Conservation (phyloP, 2,329 filamentous ascomycete genomes). For the Alternaria ventricosa region DNA sequence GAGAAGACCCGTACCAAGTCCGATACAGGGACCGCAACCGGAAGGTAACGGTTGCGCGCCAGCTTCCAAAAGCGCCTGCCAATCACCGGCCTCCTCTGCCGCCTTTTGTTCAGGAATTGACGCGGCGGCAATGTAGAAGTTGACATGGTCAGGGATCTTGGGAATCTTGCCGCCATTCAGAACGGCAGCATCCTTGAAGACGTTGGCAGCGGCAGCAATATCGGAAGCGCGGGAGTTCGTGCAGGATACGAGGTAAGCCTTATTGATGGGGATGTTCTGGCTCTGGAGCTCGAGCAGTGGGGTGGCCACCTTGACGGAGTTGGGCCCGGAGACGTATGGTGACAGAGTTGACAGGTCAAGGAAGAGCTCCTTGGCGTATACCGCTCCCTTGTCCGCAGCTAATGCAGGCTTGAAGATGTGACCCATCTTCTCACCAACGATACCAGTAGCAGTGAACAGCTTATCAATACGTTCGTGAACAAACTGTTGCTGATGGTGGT, state of each 20-base stretch:
- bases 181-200: constrained; percentile 78
- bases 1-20: constrained; percentile 78
- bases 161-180: constrained; percentile 66
- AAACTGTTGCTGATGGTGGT: constrained; percentile 65
- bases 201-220: constrained; percentile 78
- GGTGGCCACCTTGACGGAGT: constrained; percentile 86
- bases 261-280: constrained; percentile 78
- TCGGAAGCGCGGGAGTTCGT: constrained; percentile 87
- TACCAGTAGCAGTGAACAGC: constrained; percentile 60
- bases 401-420: constrained; percentile 63
- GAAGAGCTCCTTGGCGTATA: constrained; percentile 83
- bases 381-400: constrained; percentile 75
- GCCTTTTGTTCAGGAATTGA: constrained; percentile 77
- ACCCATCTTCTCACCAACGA: constrained; percentile 43
- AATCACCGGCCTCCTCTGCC: constrained; percentile 82
- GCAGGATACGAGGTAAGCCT: constrained; percentile 87
- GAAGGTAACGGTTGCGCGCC: constrained; percentile 75
- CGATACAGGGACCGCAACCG: constrained; percentile 86
- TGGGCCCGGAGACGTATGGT: constrained; percentile 85
- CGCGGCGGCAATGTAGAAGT: constrained; percentile 90
- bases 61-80: constrained; percentile 81
- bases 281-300: constrained; percentile 75
- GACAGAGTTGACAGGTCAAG: constrained; percentile 83
- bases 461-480: constrained; percentile 76
- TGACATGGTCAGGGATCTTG: constrained; percentile 76